Base-by-base conservation (phyloP, 768 basidiomycete species). In the Suillus hirtellus region DNA sequence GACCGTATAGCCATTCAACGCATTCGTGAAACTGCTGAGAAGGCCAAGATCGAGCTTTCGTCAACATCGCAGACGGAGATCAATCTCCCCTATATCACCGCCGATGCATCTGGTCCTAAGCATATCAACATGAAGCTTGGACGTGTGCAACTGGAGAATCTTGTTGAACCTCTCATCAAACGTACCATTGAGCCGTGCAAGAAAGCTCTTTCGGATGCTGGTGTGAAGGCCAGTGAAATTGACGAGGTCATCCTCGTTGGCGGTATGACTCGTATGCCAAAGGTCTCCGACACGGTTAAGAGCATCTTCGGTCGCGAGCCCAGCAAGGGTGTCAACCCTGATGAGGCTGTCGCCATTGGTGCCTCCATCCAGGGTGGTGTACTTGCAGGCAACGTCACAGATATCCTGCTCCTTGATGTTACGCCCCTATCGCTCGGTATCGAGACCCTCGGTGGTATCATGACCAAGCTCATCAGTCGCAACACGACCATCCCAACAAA, bases 401-500 rank as follows among this genome's bases (percentile, higher is more conserved):
- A 98, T 72, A 95, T 98, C 67, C 83, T 98, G 0, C 88, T 99
- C 60, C 86, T 96, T 43, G 95, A 96, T 69, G 95, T 96, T 47
- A 96, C 95, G n/a, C 95, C 95, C 38, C 84, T 99, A 1, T 99
- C 96, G 1, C 92, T 99, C 68, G 87, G 87, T 81, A 95, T 95
- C 61, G 95, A 97, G 80, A 99, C 96, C 12, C 93, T 98, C 66
- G 96, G 97, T 68, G 97, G 97, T 73, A 98, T 99, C 79, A 99
- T 99, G 94, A 99, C 96, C 68, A 96, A 98, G 79, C 87, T 99
- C 50, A 99, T 99, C 79, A 90, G 84, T 73, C 91, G 97, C 64
- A 99, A 99, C 82, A 99, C 97, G 12, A 99, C 97, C 63, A 99
- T 99, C 78, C 97, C 97, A 5, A 98, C 96, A 69, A 99, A 99